These are phyloP conservation scores for Turritis glabra DNA, from an alignment of 345 rosid genomes.

Conservation along the genomic window DNA sequence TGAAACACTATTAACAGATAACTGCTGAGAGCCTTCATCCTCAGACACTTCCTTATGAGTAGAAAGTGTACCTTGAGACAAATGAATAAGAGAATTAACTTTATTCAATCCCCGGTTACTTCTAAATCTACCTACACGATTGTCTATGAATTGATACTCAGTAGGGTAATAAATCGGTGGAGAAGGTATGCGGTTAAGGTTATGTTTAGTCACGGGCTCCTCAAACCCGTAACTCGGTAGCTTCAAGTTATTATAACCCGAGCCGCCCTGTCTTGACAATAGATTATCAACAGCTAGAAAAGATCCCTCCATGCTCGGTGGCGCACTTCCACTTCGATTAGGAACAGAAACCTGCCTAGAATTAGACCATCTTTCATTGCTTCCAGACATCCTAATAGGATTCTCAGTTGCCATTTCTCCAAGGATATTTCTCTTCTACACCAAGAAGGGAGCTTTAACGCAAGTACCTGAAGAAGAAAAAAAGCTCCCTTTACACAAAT, in stretches of 20 bases:
- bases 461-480: conserved; percentile 11
- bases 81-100: conserved; percentile 35
- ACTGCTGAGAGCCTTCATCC: conserved; percentile 46
- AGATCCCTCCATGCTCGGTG: conserved; percentile 65
- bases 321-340: conserved; percentile 66
- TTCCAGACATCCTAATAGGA: conserved; percentile 48
- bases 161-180: conserved; percentile 41
- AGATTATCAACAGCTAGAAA: conserved; percentile 49
- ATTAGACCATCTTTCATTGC: conserved; percentile 45
- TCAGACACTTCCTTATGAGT: conserved; percentile 63
- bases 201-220: conserved; percentile 33
- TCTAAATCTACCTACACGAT: conserved; percentile 40
- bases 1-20: conserved; percentile 24
- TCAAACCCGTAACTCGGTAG: conserved; percentile 34
- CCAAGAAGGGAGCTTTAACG: conserved; percentile 12
- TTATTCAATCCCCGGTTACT: conserved; percentile 39
- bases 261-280: conserved; percentile 38
- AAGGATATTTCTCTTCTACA: background rate
- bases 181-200: conserved; percentile 46
- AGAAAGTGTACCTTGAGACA: conserved; percentile 50
- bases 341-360: conserved; percentile 42
- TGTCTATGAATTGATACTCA: conserved; percentile 30
- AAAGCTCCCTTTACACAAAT: background rate
- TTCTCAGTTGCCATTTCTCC: conserved; percentile 59
- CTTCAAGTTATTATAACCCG: conserved; percentile 23